Evolutionary conservation across 1,284 basidiomycete species (phyloP), one percentile per base, ranked within the genome.

Genomic region (Melampsora occidentalis): DNA sequence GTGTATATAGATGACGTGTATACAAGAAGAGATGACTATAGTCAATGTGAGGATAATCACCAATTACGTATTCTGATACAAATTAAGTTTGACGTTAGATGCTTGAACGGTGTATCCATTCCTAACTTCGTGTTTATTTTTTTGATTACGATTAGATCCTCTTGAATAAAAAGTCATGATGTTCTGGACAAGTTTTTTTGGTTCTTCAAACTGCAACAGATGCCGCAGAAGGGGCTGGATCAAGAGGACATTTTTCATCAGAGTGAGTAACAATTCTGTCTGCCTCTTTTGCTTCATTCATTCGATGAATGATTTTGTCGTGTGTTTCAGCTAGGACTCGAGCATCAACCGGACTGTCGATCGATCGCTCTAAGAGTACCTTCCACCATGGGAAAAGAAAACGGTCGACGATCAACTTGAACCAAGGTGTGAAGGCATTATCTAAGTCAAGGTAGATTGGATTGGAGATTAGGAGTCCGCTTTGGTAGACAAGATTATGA

Each of bases 381-480:
- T 94, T 91, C 97, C 97, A 99, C 97, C 97, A 99, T 18, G 93
- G 93, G 83, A 96, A 98, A 69, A 99, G 87, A 84, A 97, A 97
- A 82, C 97, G 93, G 9, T 94, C 89, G 1, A 94, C 94, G 81
- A 99, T 99, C 57, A 99, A 89, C 83, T 94, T 94, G 89, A 99
- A 99, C 97, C 97, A 99, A 0, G 97, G 97, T 3, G 97, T 99
- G 84, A 99, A 99, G 0, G 88, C 88, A 82, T 92, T 91, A 61
- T 85, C 93, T 96, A 81, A 18, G 53, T 73, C 48, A 1, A 49
- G 20, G 10, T n/a, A 57, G 6, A n/a, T n/a, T 7, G 28, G 9
- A 22, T 12, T 53, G 3, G 53, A 53, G 4, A 28, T n/a, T 6
- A 22, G 53, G 3, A 7, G 7, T 2, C n/a, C 2, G 53, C 1